These are phyloP conservation scores for Paecilomyces dactylethromorphus DNA, from an alignment of 2,329 filamentous ascomycete species.

Conservation along the genomic window DNA sequence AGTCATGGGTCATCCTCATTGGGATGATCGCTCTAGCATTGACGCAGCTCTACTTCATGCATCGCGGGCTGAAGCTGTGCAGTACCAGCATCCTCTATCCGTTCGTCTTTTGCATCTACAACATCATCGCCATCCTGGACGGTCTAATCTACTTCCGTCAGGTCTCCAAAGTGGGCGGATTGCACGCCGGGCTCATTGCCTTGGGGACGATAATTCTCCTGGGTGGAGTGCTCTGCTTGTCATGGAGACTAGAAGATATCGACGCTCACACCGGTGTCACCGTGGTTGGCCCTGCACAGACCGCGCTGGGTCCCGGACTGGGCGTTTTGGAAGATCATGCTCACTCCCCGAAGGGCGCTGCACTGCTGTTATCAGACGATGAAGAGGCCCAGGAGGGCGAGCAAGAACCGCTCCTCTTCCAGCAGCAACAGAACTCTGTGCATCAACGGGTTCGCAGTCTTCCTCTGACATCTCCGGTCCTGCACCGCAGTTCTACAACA, in stretches of 20 bases:
- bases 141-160: conserved; percentile 96
- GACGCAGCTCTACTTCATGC: conserved; percentile 89
- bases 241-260: conserved; percentile 81
- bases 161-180: conserved; percentile 65
- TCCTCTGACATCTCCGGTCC: conserved; percentile 19
- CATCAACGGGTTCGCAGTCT: conserved; percentile 30
- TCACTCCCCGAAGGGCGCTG: conserved; percentile 17
- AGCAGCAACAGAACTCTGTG: conserved; percentile 16
- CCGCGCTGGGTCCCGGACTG: conserved; percentile 72
- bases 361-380: conserved; percentile 17
- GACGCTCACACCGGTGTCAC: conserved; percentile 28
- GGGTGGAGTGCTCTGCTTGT: conserved; percentile 80
- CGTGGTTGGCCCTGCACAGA: conserved; percentile 50
- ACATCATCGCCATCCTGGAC: conserved; percentile 96
- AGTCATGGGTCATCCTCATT: conserved; percentile 86
- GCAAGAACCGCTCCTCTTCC: conserved; percentile 32
- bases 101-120: conserved; percentile 97
- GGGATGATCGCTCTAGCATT: conserved; percentile 75
- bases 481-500: conserved; percentile 45
- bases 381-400: conserved; percentile 36
- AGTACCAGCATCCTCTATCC: conserved; percentile 95
- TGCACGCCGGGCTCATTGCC: conserved; percentile 67
- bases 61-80: conserved; percentile 86
- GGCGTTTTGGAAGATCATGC: conserved; percentile 62
- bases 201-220: conserved; percentile 82